These are phyloP conservation scores for Metschnikowia peoriensis DNA, from an alignment of 805 yeast species.

Conservation along the genomic window DNA sequence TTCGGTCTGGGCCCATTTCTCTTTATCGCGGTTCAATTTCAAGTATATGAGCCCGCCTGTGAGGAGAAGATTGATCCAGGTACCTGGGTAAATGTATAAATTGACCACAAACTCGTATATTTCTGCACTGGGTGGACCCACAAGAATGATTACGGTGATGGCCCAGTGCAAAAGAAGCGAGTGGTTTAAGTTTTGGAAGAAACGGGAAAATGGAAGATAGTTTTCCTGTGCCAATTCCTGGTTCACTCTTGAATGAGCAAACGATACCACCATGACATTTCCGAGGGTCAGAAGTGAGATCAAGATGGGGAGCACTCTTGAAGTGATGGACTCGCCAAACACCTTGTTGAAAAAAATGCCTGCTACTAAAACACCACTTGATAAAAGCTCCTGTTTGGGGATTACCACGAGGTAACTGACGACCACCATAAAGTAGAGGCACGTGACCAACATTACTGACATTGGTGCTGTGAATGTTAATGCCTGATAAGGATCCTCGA, in stretches of 20 bases:
- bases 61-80: constrained; percentile 54
- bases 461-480: constrained; percentile 60
- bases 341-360: constrained; percentile 58
- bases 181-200: constrained; percentile 43
- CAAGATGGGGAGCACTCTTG: constrained; percentile 49
- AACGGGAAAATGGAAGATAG: constrained; percentile 48
- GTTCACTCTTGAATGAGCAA: constrained; percentile 58
- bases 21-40: constrained; percentile 38
- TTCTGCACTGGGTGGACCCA: constrained; percentile 61
- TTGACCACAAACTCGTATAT: constrained; percentile 64
- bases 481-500: constrained; percentile 54
- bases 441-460: constrained; percentile 52
- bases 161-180: constrained; percentile 56
- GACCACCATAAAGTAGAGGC: constrained; percentile 55
- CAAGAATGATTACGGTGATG: constrained; percentile 51
- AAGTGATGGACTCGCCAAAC: constrained; percentile 54
- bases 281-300: constrained; percentile 65
- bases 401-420: constrained; percentile 57
- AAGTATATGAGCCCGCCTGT: constrained; percentile 52
- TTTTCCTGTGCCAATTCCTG: constrained; percentile 54
- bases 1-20: constrained; percentile 36
- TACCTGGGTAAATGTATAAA: constrained; percentile 61
- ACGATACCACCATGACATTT: constrained; percentile 62
- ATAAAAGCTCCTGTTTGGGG: constrained; percentile 43
- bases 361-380: constrained; percentile 63